phyloP scores from a whole-genome alignment of 2,329 filamentous ascomycete species.

The Hypoxylon sp. region DNA sequence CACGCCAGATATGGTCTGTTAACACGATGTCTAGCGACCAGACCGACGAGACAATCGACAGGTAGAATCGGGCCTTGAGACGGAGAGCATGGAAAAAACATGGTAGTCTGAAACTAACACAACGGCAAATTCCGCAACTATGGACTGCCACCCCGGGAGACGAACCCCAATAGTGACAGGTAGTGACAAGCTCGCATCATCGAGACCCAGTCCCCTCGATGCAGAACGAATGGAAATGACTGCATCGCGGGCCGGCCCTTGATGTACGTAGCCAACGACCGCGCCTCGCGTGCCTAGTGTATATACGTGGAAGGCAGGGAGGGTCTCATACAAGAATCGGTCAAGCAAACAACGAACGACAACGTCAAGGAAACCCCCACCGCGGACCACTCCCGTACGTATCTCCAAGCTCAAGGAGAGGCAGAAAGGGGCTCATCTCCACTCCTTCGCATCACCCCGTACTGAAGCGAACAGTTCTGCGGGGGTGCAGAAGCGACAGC shows the following conservation, averaged over 20 bases:
- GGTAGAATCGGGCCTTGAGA: conserved; percentile 17
- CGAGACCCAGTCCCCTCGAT: conserved; percentile 11
- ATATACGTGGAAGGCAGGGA: no score
- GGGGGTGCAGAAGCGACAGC: conserved; percentile 20
- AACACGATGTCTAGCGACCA: no score
- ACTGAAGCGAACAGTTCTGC: conserved; percentile 29
- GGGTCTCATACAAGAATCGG: conserved; percentile 26
- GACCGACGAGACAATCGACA: no score
- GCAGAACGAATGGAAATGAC: conserved; percentile 20
- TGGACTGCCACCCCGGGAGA: conserved; percentile 7
- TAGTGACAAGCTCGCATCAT: conserved; percentile 11
- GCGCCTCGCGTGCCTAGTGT: no score
- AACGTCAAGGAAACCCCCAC: conserved; percentile 17
- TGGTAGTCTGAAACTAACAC: background rate
- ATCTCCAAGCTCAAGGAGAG: conserved; percentile 19
- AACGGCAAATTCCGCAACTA: conserved; percentile 27
- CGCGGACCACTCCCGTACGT: conserved; percentile 31
- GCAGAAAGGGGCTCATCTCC: conserved; percentile 14
- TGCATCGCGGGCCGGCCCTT: conserved; percentile 32
- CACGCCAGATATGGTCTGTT: conserved; percentile 4
- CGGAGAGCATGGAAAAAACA: conserved; percentile 19
- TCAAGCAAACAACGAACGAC: conserved; percentile 23
- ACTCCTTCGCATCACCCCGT: conserved; percentile 28
- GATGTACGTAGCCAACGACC: conserved; percentile 11
- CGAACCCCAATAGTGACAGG: conserved; percentile 4